phyloP scores from a whole-genome alignment of 352 stramenopile species.

The Phytopythium aichiense region DNA sequence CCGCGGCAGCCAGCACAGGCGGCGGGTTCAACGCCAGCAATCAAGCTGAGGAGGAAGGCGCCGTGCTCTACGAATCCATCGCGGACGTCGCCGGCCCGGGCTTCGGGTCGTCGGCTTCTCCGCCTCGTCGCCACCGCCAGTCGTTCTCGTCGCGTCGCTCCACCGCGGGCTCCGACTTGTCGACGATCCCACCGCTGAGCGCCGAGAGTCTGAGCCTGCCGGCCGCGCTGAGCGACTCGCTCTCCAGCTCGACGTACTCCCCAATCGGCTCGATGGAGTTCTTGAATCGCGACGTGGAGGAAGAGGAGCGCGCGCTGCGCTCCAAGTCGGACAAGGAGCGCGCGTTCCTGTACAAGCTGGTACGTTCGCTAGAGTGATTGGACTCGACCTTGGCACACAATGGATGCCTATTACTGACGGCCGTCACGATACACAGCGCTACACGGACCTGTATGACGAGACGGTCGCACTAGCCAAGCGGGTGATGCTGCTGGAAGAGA shows the following conservation, averaged over 20 bases:
- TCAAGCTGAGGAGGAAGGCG: background rate
- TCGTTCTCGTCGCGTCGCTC: constrained; percentile 10
- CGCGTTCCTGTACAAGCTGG: constrained; percentile 75
- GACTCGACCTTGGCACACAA: background rate
- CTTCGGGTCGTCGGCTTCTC: background rate
- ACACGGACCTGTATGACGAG: constrained; percentile 66
- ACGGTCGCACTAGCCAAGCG: constrained; percentile 42
- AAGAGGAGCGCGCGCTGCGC: constrained; percentile 51
- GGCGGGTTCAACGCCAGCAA: background rate
- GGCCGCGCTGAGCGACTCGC: constrained; percentile 16
- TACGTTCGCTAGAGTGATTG: constrained; percentile 9
- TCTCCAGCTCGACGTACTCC: constrained; percentile 25
- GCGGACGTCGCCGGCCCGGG: background rate
- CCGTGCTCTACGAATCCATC: background rate
- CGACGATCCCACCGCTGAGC: constrained; percentile 2
- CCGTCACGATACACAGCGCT: constrained; percentile 26
- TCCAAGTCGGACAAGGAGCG: constrained; percentile 58
- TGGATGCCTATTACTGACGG: background rate
- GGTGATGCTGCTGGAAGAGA: constrained; percentile 39
- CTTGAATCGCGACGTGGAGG: constrained; percentile 50
- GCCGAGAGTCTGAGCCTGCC: background rate
- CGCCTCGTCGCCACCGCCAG: constrained; percentile 18
- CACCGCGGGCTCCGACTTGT: constrained; percentile 11
- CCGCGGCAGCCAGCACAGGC: background rate
- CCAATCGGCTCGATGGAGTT: constrained; percentile 46